These are phyloP conservation scores for Bryoerythrophyllum caledonicum DNA, from an alignment of 225 moss, liverwort and hornwort genomes.

Conservation along the genomic window DNA sequence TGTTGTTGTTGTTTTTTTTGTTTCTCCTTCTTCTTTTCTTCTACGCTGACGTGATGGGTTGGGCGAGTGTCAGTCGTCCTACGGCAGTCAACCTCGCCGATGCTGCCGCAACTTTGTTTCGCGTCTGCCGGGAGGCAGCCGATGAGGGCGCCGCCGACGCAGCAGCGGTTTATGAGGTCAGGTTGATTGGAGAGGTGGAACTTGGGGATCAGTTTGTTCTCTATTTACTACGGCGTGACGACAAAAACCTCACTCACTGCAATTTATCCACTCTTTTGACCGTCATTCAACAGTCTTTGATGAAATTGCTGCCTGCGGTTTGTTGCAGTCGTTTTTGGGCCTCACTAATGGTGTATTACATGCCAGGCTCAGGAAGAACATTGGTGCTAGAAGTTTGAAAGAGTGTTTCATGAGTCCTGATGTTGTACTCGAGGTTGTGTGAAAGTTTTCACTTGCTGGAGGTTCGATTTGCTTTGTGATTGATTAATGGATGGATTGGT, in stretches of 20 bases:
- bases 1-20: not conserved
- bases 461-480: not conserved
- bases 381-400: too few species aligned
- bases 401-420: too few species aligned
- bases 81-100: conserved; percentile 91
- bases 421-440: too few species aligned
- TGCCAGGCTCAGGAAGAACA: not conserved
- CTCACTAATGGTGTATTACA: too few species aligned
- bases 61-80: conserved; percentile 54
- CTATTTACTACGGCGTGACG: too few species aligned
- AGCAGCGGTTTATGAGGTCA: conserved; percentile 56
- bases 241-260: too few species aligned
- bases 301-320: too few species aligned
- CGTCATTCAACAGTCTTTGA: too few species aligned
- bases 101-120: conserved; percentile 58
- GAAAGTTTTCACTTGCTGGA: too few species aligned
- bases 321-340: too few species aligned
- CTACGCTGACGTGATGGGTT: not conserved
- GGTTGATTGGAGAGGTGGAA: not conserved
- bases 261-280: too few species aligned
- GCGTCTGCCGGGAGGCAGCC: conserved; percentile 36
- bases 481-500: not conserved
- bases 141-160: conserved; percentile 39
- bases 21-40: too few species aligned
- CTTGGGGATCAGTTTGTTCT: not conserved